A percentile compares a stretch with the other conserved stretches of the same genome.
These are phyloP conservation scores for Tetracladium setigerum DNA, from an alignment of 495 filamentous ascomycete species.

Conservation along the genomic window DNA sequence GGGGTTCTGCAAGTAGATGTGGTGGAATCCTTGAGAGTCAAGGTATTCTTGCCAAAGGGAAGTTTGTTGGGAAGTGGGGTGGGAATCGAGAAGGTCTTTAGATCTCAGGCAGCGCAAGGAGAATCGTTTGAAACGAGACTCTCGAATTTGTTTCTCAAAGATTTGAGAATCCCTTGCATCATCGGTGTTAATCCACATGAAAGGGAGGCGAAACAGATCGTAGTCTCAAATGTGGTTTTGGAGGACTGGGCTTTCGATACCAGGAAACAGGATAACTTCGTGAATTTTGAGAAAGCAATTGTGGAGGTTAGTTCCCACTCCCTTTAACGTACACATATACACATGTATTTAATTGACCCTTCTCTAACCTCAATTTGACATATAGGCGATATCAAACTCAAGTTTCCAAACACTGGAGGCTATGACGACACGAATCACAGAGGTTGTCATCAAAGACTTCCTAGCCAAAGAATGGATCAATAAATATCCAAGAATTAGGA, in stretches of 20 bases:
- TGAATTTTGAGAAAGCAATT: conserved; percentile 37
- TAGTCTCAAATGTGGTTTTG: conserved; percentile 45
- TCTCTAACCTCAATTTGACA: conserved; percentile 11
- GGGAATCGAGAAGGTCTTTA: conserved; percentile 25
- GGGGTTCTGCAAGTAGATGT: no score
- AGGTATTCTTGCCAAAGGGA: conserved; percentile 43
- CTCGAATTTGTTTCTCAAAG: conserved; percentile 22
- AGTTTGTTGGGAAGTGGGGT: conserved; percentile 40
- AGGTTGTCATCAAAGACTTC: conserved; percentile 29
- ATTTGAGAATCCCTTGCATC: conserved; percentile 47
- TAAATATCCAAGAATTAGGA: conserved; percentile 28
- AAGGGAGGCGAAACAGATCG: conserved; percentile 47
- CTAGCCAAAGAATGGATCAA: conserved; percentile 3
- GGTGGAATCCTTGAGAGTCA: conserved; percentile 28
- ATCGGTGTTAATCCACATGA: conserved; percentile 57
- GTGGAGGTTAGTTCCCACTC: conserved; percentile 36
- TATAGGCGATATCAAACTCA: conserved; percentile 45
- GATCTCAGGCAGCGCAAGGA: conserved; percentile 7
- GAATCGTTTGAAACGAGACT: conserved; percentile 16
- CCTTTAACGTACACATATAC: neutral
- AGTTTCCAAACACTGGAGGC: conserved; percentile 59
- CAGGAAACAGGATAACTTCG: conserved; percentile 33
- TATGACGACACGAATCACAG: conserved; percentile 38
- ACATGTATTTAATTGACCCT: neutral
- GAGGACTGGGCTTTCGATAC: conserved; percentile 30